These are phyloP conservation scores for Drechslera avenae DNA, from an alignment of 2,329 filamentous ascomycete species.

Conservation along the genomic window DNA sequence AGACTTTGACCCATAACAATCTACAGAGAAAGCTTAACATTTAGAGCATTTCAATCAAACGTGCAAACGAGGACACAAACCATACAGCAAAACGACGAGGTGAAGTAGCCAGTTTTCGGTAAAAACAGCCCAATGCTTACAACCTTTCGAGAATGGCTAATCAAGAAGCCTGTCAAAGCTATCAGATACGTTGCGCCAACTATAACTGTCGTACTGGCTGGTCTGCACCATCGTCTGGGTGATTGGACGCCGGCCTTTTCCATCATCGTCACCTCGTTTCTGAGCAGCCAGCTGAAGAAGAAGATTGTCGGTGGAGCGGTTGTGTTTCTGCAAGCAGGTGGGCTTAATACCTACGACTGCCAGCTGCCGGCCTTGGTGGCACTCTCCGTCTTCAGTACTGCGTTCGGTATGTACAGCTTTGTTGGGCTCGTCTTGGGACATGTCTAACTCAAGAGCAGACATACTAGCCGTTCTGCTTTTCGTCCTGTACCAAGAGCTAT, in stretches of 20 bases:
- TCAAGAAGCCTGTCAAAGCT: not conserved
- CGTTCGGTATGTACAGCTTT: not conserved
- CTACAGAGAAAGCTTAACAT: not conserved
- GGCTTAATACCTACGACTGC: not conserved
- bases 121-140: not conserved
- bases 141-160: not conserved
- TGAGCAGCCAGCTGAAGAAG: not conserved
- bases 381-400: slow-evolving; percentile 5
- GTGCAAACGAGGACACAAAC: not conserved
- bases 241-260: not conserved
- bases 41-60: not conserved
- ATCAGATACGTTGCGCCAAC: not conserved
- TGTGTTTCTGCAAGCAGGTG: not conserved
- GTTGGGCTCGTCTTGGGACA: not conserved
- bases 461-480: not conserved
- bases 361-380: slow-evolving; percentile 3
- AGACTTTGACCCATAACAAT: not conserved
- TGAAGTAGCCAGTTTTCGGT: not conserved
- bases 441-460: not conserved
- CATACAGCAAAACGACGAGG: not conserved
- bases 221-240: not conserved
- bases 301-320: not conserved
- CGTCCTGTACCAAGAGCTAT: not conserved
- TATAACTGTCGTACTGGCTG: not conserved
- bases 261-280: not conserved